Evolutionary conservation across 768 basidiomycete genomes (phyloP).

Genomic region (Crassisporium funariophilum): DNA sequence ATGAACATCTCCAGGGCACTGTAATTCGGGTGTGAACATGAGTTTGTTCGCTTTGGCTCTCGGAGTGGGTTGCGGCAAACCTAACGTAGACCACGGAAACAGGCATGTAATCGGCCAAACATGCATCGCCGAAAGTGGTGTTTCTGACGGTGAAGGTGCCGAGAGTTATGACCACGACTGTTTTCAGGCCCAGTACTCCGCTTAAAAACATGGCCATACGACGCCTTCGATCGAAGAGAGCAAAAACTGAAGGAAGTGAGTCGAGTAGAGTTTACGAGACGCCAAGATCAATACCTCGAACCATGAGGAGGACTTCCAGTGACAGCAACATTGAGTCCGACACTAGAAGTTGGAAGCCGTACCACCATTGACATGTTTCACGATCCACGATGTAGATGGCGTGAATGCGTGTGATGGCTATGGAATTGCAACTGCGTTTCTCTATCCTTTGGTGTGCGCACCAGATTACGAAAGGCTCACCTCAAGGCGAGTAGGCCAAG

Average conservation of each 20-base stretch:
- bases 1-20: neutral
- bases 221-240: neutral
- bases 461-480: neutral
- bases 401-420: neutral
- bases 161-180: neutral
- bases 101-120: neutral
- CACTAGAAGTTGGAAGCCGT: neutral
- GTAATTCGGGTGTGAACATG: no score
- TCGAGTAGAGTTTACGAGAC: neutral
- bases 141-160: neutral
- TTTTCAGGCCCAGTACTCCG: neutral
- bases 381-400: neutral
- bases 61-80: no score
- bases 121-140: neutral
- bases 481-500: neutral
- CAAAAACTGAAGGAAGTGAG: neutral
- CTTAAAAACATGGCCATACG: neutral
- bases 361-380: neutral
- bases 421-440: neutral
- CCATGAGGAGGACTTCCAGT: neutral
- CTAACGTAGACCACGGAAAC: conserved; percentile 5
- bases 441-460: neutral
- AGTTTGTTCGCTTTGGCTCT: no score
- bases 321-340: neutral
- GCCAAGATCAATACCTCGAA: neutral